These are phyloP conservation scores for Fusarium goolgardi DNA, from an alignment of 2,329 filamentous ascomycete genomes.

Conservation along the genomic window DNA sequence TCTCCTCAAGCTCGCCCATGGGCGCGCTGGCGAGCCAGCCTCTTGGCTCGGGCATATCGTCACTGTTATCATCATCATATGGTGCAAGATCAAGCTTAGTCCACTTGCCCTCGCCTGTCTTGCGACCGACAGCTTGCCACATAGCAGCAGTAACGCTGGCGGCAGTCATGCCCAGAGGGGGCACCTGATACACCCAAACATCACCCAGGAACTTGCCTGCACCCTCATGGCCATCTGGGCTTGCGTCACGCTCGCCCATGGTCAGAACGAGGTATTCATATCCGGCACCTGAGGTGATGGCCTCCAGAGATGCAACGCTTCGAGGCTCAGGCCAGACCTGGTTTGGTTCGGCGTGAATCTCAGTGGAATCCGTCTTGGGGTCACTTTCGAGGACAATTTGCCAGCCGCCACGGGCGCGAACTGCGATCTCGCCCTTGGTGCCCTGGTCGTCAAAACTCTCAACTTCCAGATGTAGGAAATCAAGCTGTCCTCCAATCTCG, in stretches of 20 bases:
- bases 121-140: conserved; percentile 62
- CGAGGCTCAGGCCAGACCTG: conserved; percentile 64
- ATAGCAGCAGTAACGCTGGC: conserved; percentile 69
- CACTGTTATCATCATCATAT: conserved; percentile 64
- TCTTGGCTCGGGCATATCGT: conserved; percentile 62
- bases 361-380: conserved; percentile 49
- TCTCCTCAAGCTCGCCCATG: conserved; percentile 69
- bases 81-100: conserved; percentile 59
- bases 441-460: conserved; percentile 65
- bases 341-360: conserved; percentile 50
- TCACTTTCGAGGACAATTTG: conserved; percentile 60
- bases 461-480: conserved; percentile 71
- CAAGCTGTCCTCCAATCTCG: conserved; percentile 78
- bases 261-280: conserved; percentile 71
- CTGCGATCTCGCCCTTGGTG: conserved; percentile 60
- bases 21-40: conserved; percentile 69
- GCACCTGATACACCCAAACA: conserved; percentile 73
- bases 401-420: conserved; percentile 66
- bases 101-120: conserved; percentile 71
- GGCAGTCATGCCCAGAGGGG: conserved; percentile 64
- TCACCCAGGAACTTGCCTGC: conserved; percentile 68
- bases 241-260: conserved; percentile 67
- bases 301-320: conserved; percentile 65
- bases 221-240: conserved; percentile 60
- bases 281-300: conserved; percentile 68